Base-by-base conservation (phyloP, 2,329 filamentous ascomycete species). In the Parascedosporium putredinis region DNA sequence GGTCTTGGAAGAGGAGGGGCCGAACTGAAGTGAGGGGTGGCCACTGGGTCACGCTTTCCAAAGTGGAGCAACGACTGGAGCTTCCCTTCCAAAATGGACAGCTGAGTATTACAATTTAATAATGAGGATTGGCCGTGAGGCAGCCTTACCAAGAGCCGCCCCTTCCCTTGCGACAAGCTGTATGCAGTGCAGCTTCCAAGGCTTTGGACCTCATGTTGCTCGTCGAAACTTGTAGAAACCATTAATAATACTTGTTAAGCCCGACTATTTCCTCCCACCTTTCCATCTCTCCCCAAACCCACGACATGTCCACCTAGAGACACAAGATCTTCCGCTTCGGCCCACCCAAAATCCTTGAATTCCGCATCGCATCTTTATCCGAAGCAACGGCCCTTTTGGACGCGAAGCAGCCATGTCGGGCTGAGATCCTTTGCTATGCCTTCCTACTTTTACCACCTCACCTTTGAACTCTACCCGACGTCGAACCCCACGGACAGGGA, bases 401-500 rank as follows among this genome's bases (percentile, higher is more conserved):
- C 22, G 7, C 23, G 25, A 45, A n/a, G 10, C 43, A 20, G 43
- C 43, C 20, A 33, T 43, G 20, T 29, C 27, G 31, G 49, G 36
- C 43, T 29, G 29, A 46, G 12, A 22, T 25, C n/a, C 27, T 52
- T 60, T 62, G 68, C 60, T 67, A 81, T 81, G 78, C 74, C 75
- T 67, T 73, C 73, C 25, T 82, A 81, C 61, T 78, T 77, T 55
- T 84, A 83, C 58, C 33, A 84, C 57, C 60, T 84, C n/a, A 81
- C 77, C 56, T 74, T 84, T 58, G 81, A 84, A 66, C 70, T 84
- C 38, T 84, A 83, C 61, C 64, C 70, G 40, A 71, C 66, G 53
- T 62, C 70, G 44, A 62, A 67, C 47, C 69, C 70, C 3, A 59
- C 57, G 1, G 5, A 49, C 14, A 49, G 34, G 20, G 24, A 9